Evolutionary conservation across 148 eudicot species (phyloP).

Genomic region (Silene latifolia): DNA sequence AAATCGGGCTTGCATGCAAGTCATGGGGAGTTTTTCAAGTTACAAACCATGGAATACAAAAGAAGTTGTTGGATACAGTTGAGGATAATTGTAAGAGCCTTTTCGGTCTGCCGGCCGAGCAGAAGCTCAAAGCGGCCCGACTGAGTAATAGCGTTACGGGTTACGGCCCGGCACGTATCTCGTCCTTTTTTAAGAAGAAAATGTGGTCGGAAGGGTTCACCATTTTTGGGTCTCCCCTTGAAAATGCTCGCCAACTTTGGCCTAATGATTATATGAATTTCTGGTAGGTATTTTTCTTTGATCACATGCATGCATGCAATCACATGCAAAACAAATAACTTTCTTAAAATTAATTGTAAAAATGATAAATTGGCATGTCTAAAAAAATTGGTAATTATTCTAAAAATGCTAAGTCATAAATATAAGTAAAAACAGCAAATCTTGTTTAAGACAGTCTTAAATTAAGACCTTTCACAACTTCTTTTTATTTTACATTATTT

Average conservation of each 20-base stretch:
- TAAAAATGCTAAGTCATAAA: too few species aligned
- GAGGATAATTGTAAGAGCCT: constrained; percentile 38
- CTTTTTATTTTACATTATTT: too few species aligned
- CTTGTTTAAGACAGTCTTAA: too few species aligned
- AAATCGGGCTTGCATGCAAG: constrained; percentile 63
- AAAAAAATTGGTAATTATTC: too few species aligned
- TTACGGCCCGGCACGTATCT: constrained; percentile 65
- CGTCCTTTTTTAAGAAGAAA: constrained; percentile 60
- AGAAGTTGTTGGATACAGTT: constrained; percentile 35
- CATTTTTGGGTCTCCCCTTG: constrained; percentile 63
- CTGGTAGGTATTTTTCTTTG: constrained; percentile 43
- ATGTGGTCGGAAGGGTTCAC: constrained; percentile 98
- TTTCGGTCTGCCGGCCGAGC: constrained; percentile 57
- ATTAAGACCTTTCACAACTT: too few species aligned
- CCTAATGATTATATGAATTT: constrained; percentile 54
- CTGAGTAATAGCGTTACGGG: constrained; percentile 47
- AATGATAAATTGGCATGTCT: too few species aligned
- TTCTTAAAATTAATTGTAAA: too few species aligned
- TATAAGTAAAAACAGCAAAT: too few species aligned
- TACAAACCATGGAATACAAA: constrained; percentile 46
- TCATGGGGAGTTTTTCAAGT: constrained; percentile 83
- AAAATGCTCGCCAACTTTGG: constrained; percentile 88
- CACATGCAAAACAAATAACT: constrained; percentile 3
- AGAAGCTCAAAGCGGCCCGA: constrained; percentile 67
- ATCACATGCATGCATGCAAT: constrained; percentile 25